Base-by-base conservation (phyloP, 768 basidiomycete species). In the Podaxis pistillaris region DNA sequence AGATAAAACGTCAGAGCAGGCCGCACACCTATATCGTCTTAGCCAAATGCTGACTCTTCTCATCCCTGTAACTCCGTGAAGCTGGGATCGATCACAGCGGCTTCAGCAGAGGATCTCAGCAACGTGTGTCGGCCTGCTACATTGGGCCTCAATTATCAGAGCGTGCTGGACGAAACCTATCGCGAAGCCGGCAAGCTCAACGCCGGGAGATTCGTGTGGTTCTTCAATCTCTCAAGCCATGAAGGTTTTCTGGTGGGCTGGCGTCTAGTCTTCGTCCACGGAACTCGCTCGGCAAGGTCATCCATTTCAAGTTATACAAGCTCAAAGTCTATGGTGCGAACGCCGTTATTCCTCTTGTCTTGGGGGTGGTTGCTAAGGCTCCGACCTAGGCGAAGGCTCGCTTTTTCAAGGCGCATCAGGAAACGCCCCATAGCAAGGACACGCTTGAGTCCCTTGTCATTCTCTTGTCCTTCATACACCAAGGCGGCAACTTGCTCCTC, bases 361-460 rank as follows among this genome's bases (percentile, higher is more conserved):
- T 36, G 30, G 19, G 15, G n/a, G 40, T 28, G 2, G 19, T 26
- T n/a, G 8, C 15, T 4, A 30, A 56, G 28, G 28, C 28, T 30
- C 28, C 26, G 6, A 12, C n/a, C 11, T 11, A 71, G 70, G 68
- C 4, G 64, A 64, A 17, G 69, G 69, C 8, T 66, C 74, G 0
- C 82, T 81, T 65, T 44, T 83, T 83, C 72, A 81, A 81, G 63
- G 54, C 78, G 1, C 83, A 82, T 62, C 69, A 74, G 38, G 83
- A 83, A 57, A 82, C 82, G 0, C 81, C 80, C 2, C 76, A 78
- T 2, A 65, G 70, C 17, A 69, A 71, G n/a, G 65, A 65, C 24
- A 82, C 82, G 77, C 78, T 85, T 44, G 81, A 79, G 1, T 83
- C 83, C 1, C 74, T 85, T 28, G 76, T 83, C 1, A 57, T 83